Conservation (phyloP, 1,284 basidiomycete genomes). For the Leccinum pseudoinsigne region DNA sequence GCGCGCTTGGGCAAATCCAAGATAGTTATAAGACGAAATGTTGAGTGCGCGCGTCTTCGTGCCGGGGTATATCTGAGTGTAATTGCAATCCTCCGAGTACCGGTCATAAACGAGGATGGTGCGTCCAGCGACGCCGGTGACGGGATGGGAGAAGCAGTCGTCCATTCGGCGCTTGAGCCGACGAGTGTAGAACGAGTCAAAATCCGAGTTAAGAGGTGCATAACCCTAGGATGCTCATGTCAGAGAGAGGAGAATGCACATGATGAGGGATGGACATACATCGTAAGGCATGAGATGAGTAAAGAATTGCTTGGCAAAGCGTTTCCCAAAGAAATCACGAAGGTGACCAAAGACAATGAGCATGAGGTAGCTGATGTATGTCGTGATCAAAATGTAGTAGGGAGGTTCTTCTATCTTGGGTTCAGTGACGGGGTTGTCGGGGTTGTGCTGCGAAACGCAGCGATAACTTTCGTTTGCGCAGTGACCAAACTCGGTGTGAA, state of each 20-base stretch:
- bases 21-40: constrained; percentile 98
- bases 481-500: constrained; percentile 87
- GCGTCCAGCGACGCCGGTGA: constrained; percentile 94
- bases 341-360: constrained; percentile 91
- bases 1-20: constrained; percentile 94
- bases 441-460: constrained; percentile 62
- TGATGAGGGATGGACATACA: constrained; percentile 48
- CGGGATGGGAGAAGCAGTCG: constrained; percentile 93
- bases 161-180: constrained; percentile 94
- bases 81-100: constrained; percentile 80
- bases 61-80: constrained; percentile 80
- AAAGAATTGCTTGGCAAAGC: constrained; percentile 72
- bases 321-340: constrained; percentile 94
- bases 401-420: constrained; percentile 79
- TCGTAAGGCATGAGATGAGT: constrained; percentile 80
- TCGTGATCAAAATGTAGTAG: constrained; percentile 89
- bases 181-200: constrained; percentile 99
- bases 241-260: constrained; percentile 2
- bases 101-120: constrained; percentile 91
- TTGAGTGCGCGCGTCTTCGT: constrained; percentile 89
- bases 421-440: constrained; percentile 47
- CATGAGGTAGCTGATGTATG: constrained; percentile 88
- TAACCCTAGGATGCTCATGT: constrained; percentile 65
- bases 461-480: constrained; percentile 74
- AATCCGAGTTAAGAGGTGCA: constrained; percentile 96